A percentile compares a stretch with the other conserved stretches of the same genome.
These are phyloP conservation scores for Trametes cinnabarina DNA, from an alignment of 768 basidiomycete genomes.

Conservation along the genomic window DNA sequence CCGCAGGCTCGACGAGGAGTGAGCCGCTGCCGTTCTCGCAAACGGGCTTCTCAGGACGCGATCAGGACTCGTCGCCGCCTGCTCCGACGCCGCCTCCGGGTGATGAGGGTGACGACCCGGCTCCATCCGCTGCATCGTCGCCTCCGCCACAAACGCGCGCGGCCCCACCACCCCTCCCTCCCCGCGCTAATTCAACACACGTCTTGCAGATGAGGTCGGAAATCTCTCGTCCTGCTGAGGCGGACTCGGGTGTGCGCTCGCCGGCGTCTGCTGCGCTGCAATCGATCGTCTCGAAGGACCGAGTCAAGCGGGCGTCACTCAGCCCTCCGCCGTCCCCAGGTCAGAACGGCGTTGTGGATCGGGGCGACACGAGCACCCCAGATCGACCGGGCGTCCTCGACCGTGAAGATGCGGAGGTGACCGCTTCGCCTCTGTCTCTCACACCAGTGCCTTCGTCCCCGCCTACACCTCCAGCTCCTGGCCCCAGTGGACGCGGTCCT, in stretches of 20 bases:
- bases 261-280: constrained; percentile 57
- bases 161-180: constrained; percentile 47
- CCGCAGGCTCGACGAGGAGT: constrained; percentile 2
- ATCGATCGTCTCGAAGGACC: constrained; percentile 46
- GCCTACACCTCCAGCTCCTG: background rate
- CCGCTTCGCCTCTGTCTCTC: constrained; percentile 6
- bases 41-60: constrained; percentile 21
- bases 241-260: constrained; percentile 25
- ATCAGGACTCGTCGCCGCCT: constrained; percentile 19
- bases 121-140: background rate
- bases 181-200: constrained; percentile 37
- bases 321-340: constrained; percentile 20
- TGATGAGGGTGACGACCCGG: background rate
- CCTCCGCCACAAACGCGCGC: constrained; percentile 17
- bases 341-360: constrained; percentile 1
- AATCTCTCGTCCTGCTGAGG: constrained; percentile 17
- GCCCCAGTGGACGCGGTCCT: constrained; percentile 7
- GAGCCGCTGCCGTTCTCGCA: constrained; percentile 18
- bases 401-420: background rate
- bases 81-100: background rate
- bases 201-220: constrained; percentile 31
- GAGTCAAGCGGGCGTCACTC: constrained; percentile 26
- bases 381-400: background rate
- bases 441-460: constrained; percentile 15
- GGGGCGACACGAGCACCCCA: background rate